phyloP scores from a whole-genome alignment of 2,329 filamentous ascomycete species.

The Aspergillus fischeri region DNA sequence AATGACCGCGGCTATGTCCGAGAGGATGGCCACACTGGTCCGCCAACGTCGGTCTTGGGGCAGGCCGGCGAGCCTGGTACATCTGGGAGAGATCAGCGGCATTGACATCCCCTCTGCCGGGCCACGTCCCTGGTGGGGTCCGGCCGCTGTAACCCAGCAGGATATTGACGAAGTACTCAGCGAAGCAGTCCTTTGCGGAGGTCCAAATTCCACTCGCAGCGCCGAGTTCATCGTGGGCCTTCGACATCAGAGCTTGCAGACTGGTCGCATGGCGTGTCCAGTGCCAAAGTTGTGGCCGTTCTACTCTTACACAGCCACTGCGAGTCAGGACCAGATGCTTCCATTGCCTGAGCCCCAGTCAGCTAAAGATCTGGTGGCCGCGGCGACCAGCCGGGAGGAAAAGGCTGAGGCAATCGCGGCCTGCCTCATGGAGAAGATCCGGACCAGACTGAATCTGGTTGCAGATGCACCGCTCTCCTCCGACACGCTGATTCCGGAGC shows the following conservation, averaged over 20 bases:
- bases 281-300: constrained; percentile 41
- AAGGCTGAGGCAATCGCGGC: constrained; percentile 1
- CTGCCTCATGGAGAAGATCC: constrained; percentile 3
- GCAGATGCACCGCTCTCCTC: background rate
- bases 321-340: background rate
- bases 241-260: background rate
- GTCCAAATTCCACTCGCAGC: constrained; percentile 19
- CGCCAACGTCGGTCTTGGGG: constrained; percentile 9
- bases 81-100: constrained; percentile 8
- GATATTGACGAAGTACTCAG: constrained; percentile 52
- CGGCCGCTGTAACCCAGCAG: constrained; percentile 43
- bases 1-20: constrained; percentile 14
- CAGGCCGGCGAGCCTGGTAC: constrained; percentile 9
- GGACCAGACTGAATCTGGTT: constrained; percentile 2
- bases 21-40: constrained; percentile 11
- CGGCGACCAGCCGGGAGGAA: background rate
- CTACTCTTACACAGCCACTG: background rate
- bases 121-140: background rate
- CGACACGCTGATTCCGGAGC: constrained; percentile 19
- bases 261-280: constrained; percentile 7
- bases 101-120: constrained; percentile 7
- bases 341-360: background rate
- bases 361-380: background rate
- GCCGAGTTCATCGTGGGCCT: constrained; percentile 16
- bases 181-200: constrained; percentile 47